Base-by-base conservation (phyloP, 805 yeast genomes). In the Danielia reshetovae region DNA sequence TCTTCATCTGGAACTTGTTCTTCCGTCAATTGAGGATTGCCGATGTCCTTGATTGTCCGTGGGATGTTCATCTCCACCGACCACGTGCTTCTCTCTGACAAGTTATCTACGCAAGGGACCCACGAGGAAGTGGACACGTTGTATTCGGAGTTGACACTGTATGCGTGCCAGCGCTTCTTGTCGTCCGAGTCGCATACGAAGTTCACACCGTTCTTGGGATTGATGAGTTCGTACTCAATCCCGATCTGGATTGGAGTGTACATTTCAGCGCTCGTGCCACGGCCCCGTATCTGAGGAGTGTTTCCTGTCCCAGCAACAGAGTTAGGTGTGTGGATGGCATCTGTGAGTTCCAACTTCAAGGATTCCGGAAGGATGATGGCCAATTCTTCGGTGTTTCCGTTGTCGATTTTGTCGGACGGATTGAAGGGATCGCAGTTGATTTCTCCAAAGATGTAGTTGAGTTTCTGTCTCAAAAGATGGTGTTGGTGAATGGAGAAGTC, bases 71-170 rank as follows among this genome's bases (percentile, higher is more conserved):
- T 67, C 52, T 86, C 95, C 7, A 93, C 55, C 43, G 88, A 88
- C 97, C 97, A 93, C 1, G 96, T 83, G 27, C 85, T 82, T 42
- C 86, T 75, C 48, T 88, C 96, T 75, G 89, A 82, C 21, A 88
- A 57, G 29, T 82, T 85, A 45, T 93, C 97, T 5, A 93, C 72
- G 54, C 98, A 93, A 0, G 99, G 99, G 31, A 93, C 84, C 99
- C 99, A 93, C n/a, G 88, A 82, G 2, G 96, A 85, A 0, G 97
- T 85, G 11, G 93, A 77, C 3, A 83, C 71, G 12, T 87, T 86
- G 29, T 81, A 60, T 18, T 86, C 88, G 4, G 85, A 71, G 51
- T 90, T 89, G 2, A 77, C 69, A 0, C 97, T 90, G 57, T 84
- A 88, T 2, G 86, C 94, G 51, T 82, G 93, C 95, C 96, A 87